Evolutionary conservation across 805 yeast species (phyloP), one percentile per base, ranked within the genome.

Genomic region (Wickerhamiella hasegawae): DNA sequence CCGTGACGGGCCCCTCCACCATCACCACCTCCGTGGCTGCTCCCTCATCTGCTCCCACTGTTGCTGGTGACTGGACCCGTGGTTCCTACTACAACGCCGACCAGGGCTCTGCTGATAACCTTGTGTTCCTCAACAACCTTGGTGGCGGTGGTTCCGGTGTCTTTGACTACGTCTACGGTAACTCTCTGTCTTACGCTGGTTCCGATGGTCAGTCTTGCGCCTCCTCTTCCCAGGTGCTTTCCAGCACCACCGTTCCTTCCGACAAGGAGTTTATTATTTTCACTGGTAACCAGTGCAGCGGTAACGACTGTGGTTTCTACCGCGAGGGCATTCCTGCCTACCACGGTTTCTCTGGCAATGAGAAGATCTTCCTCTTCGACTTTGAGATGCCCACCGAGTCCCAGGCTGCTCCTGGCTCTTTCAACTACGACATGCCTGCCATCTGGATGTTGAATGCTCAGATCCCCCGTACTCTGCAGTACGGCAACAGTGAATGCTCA

Each of bases 391-490:
- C 98, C 45, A 54, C 69, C 40, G 84, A 71, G 46, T 31, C 51
- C 32, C 58, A 65, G 35, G 52, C 66, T 24, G 63, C 68, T 41
- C 55, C 67, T 31, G 45, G 64, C 34, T 52, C 65, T 23, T 56
- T 52, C 51, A 84, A 85, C 68, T 68, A 68, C 52, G 96, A 90
- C 59, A 87, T 90, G 97, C 98, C 98, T 46, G 97, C 98, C 43
- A 70, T 85, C 49, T 85, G 97, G 97, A 65, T 85, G 59, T 72
- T 85, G 57, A 85, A 85, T 59, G 94, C 94, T 43, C 80, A 81
- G 67, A 76, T 85, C 54, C 95, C 98, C 62, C 82, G 98, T 69
- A 85, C 96, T 47, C 62, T 76, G 52, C 97, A 90, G 65, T 90
- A 90, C 62, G 96, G 96, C 58, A 64, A 65, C 41, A 56, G 75